Base-by-base conservation (phyloP, 2,329 filamentous ascomycete species). In the Colletotrichum higginsianum region DNA sequence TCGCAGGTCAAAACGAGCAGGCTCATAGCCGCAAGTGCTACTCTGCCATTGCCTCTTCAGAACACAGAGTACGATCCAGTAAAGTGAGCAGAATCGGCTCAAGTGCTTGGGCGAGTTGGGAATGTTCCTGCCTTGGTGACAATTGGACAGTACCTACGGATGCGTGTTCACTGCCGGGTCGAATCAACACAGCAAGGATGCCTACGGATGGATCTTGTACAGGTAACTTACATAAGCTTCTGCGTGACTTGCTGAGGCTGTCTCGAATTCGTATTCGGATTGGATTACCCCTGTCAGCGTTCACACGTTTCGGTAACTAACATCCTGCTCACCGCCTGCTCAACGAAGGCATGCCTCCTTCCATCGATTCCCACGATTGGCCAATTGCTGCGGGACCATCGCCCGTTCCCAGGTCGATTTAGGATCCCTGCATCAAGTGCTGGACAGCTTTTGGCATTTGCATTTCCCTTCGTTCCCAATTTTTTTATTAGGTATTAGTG, bases 261-360 rank as follows among this genome's bases (percentile, higher is more conserved):
- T 57, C 60, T 66, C 53, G 61, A 60, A n/a, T 69, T 69, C 66
- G 66, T 69, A 69, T 69, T 69, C 66, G 66, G 66, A 65, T 69
- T 66, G 50, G 30, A 38, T 23, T 44, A 46, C 30, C 61, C 50
- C 38, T 47, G 46, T 61, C 60, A 40, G 40, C 50, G 15, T 49
- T 50, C 26, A 49, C 30, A 47, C 47, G 61, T 55, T 56, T 49
- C 44, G 35, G 8, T 11, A 38, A 11, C 35, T 38, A 9, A 38
- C 35, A 3, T 38, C 35, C 16, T 21, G 12, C 11, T 52, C 66
- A 69, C 62, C 66, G 66, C 61, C 53, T 60, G 61, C 66, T 69
- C 15, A 55, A 66, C 18, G 30, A 53, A 58, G 66, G 46, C 16
- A 46, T 18, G 16, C 9, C 9, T 2, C 1, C 21, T 16, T 23